These are phyloP conservation scores for Benincasa hispida DNA, from an alignment of 306 rosid genomes.

Conservation along the genomic window DNA sequence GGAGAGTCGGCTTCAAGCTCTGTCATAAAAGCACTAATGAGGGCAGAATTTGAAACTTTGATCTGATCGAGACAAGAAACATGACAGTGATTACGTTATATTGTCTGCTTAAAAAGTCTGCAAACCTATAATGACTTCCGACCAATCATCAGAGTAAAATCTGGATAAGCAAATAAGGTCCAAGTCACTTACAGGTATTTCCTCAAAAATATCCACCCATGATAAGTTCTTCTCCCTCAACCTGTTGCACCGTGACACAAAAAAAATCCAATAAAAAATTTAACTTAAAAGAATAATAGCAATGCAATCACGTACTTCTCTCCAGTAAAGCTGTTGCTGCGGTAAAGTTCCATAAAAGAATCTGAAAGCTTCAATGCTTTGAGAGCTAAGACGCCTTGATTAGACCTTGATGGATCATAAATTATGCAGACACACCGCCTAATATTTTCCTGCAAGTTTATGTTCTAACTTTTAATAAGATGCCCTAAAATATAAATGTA, in stretches of 20 bases:
- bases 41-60: conserved; percentile 93
- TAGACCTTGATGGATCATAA: conserved; percentile 86
- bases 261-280: conserved; percentile 3
- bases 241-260: conserved; percentile 32
- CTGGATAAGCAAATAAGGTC: background rate
- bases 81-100: background rate
- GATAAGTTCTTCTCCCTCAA: conserved; percentile 91
- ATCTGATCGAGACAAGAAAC: conserved; percentile 32
- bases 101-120: background rate
- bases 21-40: conserved; percentile 91
- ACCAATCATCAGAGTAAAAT: background rate
- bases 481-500: background rate
- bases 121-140: background rate
- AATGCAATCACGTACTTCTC: conserved; percentile 57
- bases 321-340: conserved; percentile 79
- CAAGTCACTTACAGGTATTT: conserved; percentile 66
- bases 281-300: background rate
- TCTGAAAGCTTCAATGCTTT: conserved; percentile 93
- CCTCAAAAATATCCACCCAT: conserved; percentile 96
- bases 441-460: conserved; percentile 65
- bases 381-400: conserved; percentile 85
- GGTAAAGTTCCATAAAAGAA: conserved; percentile 87
- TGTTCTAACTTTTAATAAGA: background rate
- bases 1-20: conserved; percentile 84
- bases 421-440: conserved; percentile 90